Conservation (phyloP, 257 asterid genomes). For the Leptodermis oblonga region DNA sequence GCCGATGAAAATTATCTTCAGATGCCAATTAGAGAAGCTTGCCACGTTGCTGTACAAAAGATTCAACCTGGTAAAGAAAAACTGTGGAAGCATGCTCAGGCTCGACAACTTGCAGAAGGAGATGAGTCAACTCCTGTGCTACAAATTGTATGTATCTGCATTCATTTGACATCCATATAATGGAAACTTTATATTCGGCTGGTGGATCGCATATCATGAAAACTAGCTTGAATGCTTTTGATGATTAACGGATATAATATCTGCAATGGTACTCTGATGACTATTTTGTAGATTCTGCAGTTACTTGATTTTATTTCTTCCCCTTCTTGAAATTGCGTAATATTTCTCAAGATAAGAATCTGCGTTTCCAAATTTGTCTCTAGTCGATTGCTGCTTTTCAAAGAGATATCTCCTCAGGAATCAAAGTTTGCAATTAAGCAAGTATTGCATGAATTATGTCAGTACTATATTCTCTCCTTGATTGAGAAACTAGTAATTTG, state of each 20-base stretch:
- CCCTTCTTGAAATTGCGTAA: not conserved
- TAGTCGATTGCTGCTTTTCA: not conserved
- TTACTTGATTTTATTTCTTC: not conserved
- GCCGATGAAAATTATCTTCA: conserved; percentile 19
- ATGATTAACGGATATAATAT: not conserved
- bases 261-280: not conserved
- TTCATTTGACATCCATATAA: not conserved
- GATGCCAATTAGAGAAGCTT: conserved; percentile 99
- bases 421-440: not conserved
- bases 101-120: conserved; percentile 78
- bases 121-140: conserved; percentile 69
- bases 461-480: not conserved
- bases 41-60: conserved; percentile 93
- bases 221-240: not conserved
- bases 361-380: not conserved
- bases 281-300: not conserved
- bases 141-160: conserved; percentile 67
- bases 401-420: not conserved
- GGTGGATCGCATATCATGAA: not conserved
- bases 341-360: not conserved
- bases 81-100: conserved; percentile 98
- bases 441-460: not conserved
- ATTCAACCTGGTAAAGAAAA: conserved; percentile 81
- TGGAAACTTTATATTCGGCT: not conserved
- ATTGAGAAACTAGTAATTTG: not conserved